phyloP scores from a whole-genome alignment of 495 filamentous ascomycete genomes.

The Echria macrotheca region DNA sequence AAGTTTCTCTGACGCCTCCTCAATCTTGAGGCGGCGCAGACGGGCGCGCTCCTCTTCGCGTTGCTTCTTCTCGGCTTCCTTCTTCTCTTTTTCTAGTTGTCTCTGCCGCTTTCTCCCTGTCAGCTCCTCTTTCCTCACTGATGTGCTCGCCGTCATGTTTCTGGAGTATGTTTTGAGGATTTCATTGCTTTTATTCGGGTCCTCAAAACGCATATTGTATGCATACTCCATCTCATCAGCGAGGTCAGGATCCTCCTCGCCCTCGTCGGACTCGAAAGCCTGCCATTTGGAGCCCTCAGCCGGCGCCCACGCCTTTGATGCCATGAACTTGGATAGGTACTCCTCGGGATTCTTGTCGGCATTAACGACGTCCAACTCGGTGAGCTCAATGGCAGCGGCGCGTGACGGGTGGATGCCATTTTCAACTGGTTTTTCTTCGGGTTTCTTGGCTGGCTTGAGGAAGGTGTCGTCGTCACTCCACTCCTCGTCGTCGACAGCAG shows the following conservation, averaged over 20 bases:
- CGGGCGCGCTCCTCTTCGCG: constrained; percentile 77
- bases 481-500: constrained; percentile 48
- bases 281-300: constrained; percentile 52
- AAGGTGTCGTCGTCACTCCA: constrained; percentile 69
- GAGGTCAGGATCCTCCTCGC: constrained; percentile 71
- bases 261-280: constrained; percentile 89
- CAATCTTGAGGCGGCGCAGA: constrained; percentile 77
- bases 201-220: constrained; percentile 96
- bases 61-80: constrained; percentile 70
- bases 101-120: constrained; percentile 69
- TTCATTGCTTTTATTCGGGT: constrained; percentile 78
- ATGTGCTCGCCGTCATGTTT: constrained; percentile 71
- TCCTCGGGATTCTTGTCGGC: constrained; percentile 89
- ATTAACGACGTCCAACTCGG: constrained; percentile 60
- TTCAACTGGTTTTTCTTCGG: constrained; percentile 17
- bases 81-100: constrained; percentile 68
- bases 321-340: constrained; percentile 85
- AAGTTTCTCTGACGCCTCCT: constrained; percentile 79
- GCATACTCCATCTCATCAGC: constrained; percentile 86
- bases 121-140: constrained; percentile 76
- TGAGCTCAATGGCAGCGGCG: constrained; percentile 41
- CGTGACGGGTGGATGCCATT: constrained; percentile 43
- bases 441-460: constrained; percentile 54
- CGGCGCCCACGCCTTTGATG: constrained; percentile 81
- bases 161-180: constrained; percentile 79